Evolutionary conservation across 306 rosid species (phyloP), one percentile per base, ranked within the genome.

Genomic region (Ziziphus jujuba): DNA sequence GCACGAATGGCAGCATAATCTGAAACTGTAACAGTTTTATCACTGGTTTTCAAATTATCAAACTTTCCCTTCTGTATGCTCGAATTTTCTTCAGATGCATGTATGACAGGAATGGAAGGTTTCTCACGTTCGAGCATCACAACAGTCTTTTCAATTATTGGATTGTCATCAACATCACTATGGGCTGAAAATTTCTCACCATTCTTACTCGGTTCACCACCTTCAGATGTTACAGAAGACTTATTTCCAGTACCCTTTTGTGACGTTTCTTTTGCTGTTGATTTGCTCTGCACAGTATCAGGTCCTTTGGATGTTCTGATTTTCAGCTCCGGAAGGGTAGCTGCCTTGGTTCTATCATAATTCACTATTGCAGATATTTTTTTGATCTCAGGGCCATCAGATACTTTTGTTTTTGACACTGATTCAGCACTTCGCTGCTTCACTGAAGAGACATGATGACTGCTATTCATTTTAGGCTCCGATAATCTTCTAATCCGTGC

Each of bases 321-420:
- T 76, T 95, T 95, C 78, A 95, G 84, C 81, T 95, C 99, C 31
- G 99, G 95, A 17, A 90, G 97, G 63, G 88, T 86, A 21, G 96
- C 96, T 45, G 86, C 85, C 82, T 82, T 95, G 86, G 85, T 91
- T 81, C 77, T 85, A 79, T 95, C 96, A 66, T 86, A 74, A 77
- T 56, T 90, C 71, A 95, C 82, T 50, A 95, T 87, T 15, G 92
- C 95, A 28, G 97, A 90, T 79, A 90, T 74, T 75, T 85, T 90
- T 73, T 90, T 90, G 74, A 61, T 82, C 83, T 90, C 97, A 19
- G 86, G 77, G 47, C 70, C 95, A 66, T 75, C 82, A 59, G 77
- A 72, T 65, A 68, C 68, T 77, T 88, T 90, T 49, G 77, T 65
- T 73, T 87, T 90, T 20, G 84, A 70, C 62, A 48, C 54, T 51